Evolutionary conservation across 306 rosid genomes (phyloP).

Genomic region (Ammopiptanthus mongolicus): DNA sequence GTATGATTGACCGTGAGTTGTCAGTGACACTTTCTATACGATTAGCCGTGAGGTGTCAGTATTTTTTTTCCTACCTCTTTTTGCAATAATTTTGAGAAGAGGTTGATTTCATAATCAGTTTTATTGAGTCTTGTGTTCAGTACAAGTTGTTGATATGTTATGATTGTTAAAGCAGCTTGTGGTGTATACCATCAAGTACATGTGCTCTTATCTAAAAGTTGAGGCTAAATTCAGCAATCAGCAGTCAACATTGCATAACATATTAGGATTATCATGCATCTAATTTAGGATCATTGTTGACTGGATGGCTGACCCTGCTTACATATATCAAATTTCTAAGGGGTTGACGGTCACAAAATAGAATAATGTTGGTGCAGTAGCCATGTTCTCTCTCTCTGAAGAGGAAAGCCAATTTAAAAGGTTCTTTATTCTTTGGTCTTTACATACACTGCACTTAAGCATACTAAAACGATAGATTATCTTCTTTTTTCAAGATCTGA

Average conservation of each 20-base stretch:
- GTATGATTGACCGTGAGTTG: background rate
- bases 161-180: background rate
- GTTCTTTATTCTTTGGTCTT: background rate
- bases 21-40: background rate
- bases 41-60: background rate
- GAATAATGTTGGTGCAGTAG: background rate
- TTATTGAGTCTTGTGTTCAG: background rate
- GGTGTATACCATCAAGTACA: background rate
- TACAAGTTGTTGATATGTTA: background rate
- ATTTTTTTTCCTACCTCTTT: background rate
- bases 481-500: background rate
- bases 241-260: background rate
- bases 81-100: constrained; percentile 1
- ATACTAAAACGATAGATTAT: background rate
- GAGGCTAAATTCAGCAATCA: background rate
- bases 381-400: background rate
- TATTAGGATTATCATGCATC: background rate
- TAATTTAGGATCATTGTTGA: background rate
- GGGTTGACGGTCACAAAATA: background rate
- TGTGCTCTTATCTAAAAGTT: background rate
- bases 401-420: background rate
- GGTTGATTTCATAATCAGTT: background rate
- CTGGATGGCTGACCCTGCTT: background rate
- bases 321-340: background rate
- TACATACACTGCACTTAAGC: background rate